Evolutionary conservation across 768 basidiomycete genomes (phyloP), one percentile per base, ranked within the genome.

Genomic region (Lanmaoa rubissima): DNA sequence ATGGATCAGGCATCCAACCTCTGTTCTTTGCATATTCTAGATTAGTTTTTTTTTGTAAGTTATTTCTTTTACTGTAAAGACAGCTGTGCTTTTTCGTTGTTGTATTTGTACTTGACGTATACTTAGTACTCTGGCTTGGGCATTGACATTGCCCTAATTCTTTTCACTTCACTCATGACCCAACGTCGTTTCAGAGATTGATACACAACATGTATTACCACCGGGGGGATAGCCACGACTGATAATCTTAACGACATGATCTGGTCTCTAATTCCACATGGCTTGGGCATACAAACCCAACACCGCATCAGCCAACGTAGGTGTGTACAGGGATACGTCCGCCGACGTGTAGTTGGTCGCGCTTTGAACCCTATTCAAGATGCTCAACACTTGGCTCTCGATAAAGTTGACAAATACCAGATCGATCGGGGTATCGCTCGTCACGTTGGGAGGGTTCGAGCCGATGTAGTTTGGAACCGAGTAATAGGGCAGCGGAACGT

Each of bases 371-470:
- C 48, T 36, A 62, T 92, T 92, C 50, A 91, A 65, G 28, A 82
- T 79, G 5, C 59, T 40, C 55, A 90, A 58, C 28, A 88, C 64
- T 58, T 81, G 73, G 6, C 63, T 52, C 64, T 79, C 74, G 65
- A 91, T 84, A 69, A 90, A 92, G 68, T 86, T 76, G 46, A 87
- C 77, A 68, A 92, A 93, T 35, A 92, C 85, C 21, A 93, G 78
- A 62, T 93, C 91, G 58, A 93, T 77, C 0, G 74, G 74, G 0
- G 82, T 76, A 51, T 78, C 74, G 51, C 75, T 75, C 0, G 81
- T 57, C 14, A 84, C 78, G 24, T 74, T 66, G 3, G 88, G 86
- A 3, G 81, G 67, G 28, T 75, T 69, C 0, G 85, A 86, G 16
- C 76, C 77, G 55, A 90, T 77, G 65, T 84, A 91, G 63, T 79